phyloP scores from a whole-genome alignment of 2,329 filamentous ascomycete species.

The Chalara sp. region DNA sequence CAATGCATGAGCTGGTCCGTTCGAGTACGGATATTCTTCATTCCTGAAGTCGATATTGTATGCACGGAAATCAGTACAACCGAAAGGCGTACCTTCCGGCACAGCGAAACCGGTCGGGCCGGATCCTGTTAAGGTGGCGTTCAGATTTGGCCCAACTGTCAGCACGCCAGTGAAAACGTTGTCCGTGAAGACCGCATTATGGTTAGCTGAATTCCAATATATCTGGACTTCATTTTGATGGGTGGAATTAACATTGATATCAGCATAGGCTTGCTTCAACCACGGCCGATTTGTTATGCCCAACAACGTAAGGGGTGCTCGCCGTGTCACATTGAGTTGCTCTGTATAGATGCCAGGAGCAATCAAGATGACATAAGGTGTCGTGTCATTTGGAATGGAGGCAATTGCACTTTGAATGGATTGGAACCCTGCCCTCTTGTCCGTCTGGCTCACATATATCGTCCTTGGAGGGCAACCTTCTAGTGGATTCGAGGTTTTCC shows the following conservation, averaged over 20 bases:
- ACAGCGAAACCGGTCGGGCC: constrained; percentile 57
- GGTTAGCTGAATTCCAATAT: background rate
- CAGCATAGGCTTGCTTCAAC: constrained; percentile 26
- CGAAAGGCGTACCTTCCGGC: constrained; percentile 54
- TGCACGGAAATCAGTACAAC: constrained; percentile 54
- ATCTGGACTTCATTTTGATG: constrained; percentile 42
- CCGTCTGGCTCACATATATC: constrained; percentile 13
- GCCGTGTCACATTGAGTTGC: constrained; percentile 53
- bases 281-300: constrained; percentile 35
- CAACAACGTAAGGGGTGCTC: constrained; percentile 52
- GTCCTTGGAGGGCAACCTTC: constrained; percentile 20
- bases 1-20: constrained; percentile 53
- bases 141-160: constrained; percentile 56
- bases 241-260: constrained; percentile 50
- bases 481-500: constrained; percentile 13
- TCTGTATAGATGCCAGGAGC: constrained; percentile 54
- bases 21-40: constrained; percentile 41
- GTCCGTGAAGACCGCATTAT: constrained; percentile 30
- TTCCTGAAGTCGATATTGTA: constrained; percentile 65
- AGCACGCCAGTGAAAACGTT: constrained; percentile 57
- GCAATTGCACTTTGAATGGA: constrained; percentile 20
- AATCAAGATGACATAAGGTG: constrained; percentile 48
- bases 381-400: constrained; percentile 22
- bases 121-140: constrained; percentile 53
- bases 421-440: constrained; percentile 11